Conservation (phyloP, 2,329 filamentous ascomycete species). For the Parascedosporium putredinis region DNA sequence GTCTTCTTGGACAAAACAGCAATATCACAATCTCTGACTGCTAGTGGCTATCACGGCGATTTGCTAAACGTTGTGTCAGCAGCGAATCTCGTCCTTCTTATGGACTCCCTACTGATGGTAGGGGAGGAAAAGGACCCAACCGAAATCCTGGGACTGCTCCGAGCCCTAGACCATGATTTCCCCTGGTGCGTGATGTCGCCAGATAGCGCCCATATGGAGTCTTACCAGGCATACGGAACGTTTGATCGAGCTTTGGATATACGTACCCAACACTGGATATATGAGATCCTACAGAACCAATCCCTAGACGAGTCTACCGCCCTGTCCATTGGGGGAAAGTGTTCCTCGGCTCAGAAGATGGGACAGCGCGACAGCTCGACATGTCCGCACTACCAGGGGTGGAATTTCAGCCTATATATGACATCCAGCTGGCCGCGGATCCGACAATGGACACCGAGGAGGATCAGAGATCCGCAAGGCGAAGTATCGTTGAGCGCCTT, state of each 20-base stretch:
- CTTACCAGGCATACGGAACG: conserved; percentile 13
- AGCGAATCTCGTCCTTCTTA: conserved; percentile 25
- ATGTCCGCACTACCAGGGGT: conserved; percentile 5
- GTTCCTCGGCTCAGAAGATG: conserved; percentile 16
- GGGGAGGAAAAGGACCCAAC: conserved; percentile 10
- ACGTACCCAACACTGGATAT: conserved; percentile 25
- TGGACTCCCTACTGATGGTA: conserved; percentile 16
- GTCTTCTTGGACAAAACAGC: conserved; percentile 20
- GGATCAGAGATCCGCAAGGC: conserved; percentile 5
- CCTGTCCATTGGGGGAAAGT: conserved; percentile 20
- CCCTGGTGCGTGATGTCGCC: conserved; percentile 19
- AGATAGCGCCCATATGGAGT: conserved; percentile 10
- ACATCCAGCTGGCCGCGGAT: conserved; percentile 8
- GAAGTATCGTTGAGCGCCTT: conserved; percentile 7
- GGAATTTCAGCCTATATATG: conserved; percentile 10
- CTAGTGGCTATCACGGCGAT: conserved; percentile 4
- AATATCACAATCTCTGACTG: conserved; percentile 9
- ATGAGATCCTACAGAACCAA: conserved; percentile 13
- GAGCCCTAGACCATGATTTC: conserved; percentile 21
- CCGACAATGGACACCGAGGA: conserved; percentile 7
- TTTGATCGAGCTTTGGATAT: conserved; percentile 21
- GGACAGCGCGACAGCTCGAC: conserved; percentile 18
- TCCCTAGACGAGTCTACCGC: conserved; percentile 10
- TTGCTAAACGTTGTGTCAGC: conserved; percentile 15
- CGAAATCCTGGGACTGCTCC: conserved; percentile 18